A percentile compares a stretch with the other conserved stretches of the same genome.
phyloP scores from a whole-genome alignment of 108 stramenopile genomes.

The Stephanodiscus minutulus region DNA sequence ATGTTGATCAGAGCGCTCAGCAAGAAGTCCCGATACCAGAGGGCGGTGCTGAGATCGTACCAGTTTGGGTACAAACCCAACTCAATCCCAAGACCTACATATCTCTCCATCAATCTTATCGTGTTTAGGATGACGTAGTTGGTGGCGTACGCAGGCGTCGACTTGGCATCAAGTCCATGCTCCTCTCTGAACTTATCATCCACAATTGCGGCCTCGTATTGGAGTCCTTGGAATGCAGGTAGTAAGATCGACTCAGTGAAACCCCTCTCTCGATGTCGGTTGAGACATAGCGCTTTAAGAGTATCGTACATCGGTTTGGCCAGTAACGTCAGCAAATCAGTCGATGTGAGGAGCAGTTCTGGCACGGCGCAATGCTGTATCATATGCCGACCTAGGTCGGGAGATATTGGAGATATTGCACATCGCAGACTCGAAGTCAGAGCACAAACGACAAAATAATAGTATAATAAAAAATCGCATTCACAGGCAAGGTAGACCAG shows the following conservation, averaged over 20 bases:
- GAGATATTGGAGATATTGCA: no score
- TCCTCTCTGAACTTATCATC: conserved; percentile 57
- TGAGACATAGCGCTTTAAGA: conserved; percentile 66
- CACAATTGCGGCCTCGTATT: conserved; percentile 59
- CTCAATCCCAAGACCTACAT: conserved; percentile 65
- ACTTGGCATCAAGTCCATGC: conserved; percentile 22
- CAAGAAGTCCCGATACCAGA: conserved; percentile 86
- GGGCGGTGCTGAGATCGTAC: conserved; percentile 64
- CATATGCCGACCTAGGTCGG: conserved; percentile 48
- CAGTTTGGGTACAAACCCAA: conserved; percentile 60
- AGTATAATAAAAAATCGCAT: not conserved
- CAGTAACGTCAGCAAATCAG: conserved; percentile 62
- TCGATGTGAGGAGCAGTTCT: conserved; percentile 30
- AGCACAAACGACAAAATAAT: not conserved
- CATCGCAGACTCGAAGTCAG: conserved; percentile 7
- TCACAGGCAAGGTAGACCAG: conserved; percentile 7
- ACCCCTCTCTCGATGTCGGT: conserved; percentile 74
- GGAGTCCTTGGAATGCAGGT: conserved; percentile 64
- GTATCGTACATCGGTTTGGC: conserved; percentile 83
- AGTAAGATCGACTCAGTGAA: conserved; percentile 76
- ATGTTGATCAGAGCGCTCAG: conserved; percentile 62
- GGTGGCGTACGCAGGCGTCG: conserved; percentile 60
- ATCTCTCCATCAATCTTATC: conserved; percentile 69
- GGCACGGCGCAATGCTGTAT: conserved; percentile 58
- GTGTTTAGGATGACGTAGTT: conserved; percentile 60